Evolutionary conservation across 2,329 filamentous ascomycete species (phyloP).

Genomic region (Aureobasidium subglaciale): DNA sequence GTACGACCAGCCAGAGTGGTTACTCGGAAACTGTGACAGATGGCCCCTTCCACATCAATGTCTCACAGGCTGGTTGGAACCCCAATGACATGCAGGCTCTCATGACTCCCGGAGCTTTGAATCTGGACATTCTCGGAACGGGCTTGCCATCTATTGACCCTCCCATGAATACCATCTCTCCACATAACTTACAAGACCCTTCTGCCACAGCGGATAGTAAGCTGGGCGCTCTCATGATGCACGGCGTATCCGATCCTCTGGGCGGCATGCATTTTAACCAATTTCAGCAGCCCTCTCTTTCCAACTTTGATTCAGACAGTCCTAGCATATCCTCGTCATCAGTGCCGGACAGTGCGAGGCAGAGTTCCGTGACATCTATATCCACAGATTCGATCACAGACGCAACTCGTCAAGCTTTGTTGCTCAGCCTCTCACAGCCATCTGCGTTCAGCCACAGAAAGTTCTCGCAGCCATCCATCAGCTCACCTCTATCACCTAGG

Average conservation of each 20-base stretch:
- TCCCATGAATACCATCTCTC: slow-evolving; percentile 65
- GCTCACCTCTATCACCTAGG: slow-evolving; percentile 42
- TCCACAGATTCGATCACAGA: slow-evolving; percentile 61
- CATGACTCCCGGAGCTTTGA: slow-evolving; percentile 59
- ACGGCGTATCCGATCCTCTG: slow-evolving; percentile 56
- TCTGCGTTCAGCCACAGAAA: slow-evolving; percentile 49
- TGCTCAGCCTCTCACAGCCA: slow-evolving; percentile 55
- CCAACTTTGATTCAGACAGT: slow-evolving; percentile 64
- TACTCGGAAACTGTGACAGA: slow-evolving; percentile 90
- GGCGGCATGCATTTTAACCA: slow-evolving; percentile 40
- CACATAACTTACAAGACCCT: slow-evolving; percentile 66
- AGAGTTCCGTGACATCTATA: slow-evolving; percentile 53
- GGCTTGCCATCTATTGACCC: slow-evolving; percentile 71
- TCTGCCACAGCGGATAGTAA: slow-evolving; percentile 59
- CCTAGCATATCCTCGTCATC: slow-evolving; percentile 57
- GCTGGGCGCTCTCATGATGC: slow-evolving; percentile 62
- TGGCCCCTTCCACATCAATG: slow-evolving; percentile 38
- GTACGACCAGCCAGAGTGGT: slow-evolving; percentile 84
- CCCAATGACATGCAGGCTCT: slow-evolving; percentile 61
- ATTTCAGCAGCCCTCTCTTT: slow-evolving; percentile 47
- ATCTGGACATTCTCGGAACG: slow-evolving; percentile 65
- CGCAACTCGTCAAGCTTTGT: slow-evolving; percentile 55
- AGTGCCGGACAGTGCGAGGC: slow-evolving; percentile 58
- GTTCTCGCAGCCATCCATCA: slow-evolving; percentile 52
- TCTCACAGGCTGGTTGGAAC: slow-evolving; percentile 48